Evolutionary conservation across 179 eudicot species (phyloP), one percentile per base, ranked within the genome.

Genomic region (Drosera spatulata): DNA sequence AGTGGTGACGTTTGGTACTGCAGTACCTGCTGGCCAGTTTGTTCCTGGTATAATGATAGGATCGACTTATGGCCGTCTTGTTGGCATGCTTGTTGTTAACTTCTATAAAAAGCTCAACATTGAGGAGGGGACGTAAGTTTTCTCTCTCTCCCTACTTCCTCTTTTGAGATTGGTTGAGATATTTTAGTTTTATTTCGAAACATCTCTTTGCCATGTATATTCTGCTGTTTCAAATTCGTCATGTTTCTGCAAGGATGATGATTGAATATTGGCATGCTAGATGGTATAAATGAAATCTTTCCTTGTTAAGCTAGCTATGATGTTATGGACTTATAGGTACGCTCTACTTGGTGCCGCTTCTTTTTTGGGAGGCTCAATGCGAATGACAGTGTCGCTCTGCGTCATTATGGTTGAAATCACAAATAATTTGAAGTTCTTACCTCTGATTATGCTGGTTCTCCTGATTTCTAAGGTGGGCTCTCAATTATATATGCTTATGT

Each of bases 11-110:
- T 91, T 85, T 77, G 98, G 98, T 55, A 88, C 98, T 67, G 91
- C 98, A 71, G 98, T 91, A 56, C 98, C 98, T 39, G 98, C 96
- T 68, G 98, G 98, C 51, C 98, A 91, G 66, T 91, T 91, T 82
- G 95, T 91, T 66, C 98, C 98, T 63, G 98, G 98, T 57, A 91
- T 91, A 63, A 86, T 91, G 98, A 91, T 91, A 62, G 98, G 98
- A 59, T 91, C 98, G 61, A 91, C 98, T 41, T 91, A 88, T 70
- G 98, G 98, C 15, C 96, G 98, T 48, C 95, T 91, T 74, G 98
- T 91, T 68, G 98, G 98, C 77, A 88, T 82, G 95, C 88, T 91
- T 76, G 98, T 85, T 53, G 98, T 91, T 57, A 88, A 72, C 68
- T 80, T 77, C 68, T 91, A 91, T 80, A 76, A 77, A 79, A 88